phyloP scores from a whole-genome alignment of 2,329 filamentous ascomycete species.

The Colletotrichum limetticola region DNA sequence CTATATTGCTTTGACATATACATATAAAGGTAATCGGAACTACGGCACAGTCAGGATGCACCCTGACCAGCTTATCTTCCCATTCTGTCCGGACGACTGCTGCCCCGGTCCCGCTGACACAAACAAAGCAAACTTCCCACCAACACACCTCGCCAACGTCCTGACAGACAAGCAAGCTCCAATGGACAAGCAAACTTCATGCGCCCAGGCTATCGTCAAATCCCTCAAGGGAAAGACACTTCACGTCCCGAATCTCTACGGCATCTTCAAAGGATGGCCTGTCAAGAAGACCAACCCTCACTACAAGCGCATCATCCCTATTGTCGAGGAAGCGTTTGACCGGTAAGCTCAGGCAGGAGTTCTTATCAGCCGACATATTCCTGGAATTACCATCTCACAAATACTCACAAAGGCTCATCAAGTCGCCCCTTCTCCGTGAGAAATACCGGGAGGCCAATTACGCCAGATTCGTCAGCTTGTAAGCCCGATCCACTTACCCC shows the following conservation, averaged over 20 bases:
- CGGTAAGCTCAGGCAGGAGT: not conserved
- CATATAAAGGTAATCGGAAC: not conserved
- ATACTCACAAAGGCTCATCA: constrained; percentile 3
- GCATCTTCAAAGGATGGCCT: constrained; percentile 41
- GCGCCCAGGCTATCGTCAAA: constrained; percentile 31
- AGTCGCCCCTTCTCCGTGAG: constrained; percentile 1
- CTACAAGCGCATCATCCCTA: constrained; percentile 36
- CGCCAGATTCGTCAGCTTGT: constrained; percentile 29
- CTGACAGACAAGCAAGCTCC: not conserved
- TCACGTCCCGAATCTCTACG: constrained; percentile 40
- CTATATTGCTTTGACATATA: not conserved
- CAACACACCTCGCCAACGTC: not conserved
- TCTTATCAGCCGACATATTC: no score
- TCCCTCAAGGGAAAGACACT: constrained; percentile 43
- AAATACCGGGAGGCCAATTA: constrained; percentile 25
- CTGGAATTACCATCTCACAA: no score
- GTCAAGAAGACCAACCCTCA: constrained; percentile 37
- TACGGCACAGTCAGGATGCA: not conserved
- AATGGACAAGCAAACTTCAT: not conserved
- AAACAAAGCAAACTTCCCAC: not conserved
- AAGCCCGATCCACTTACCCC: not conserved
- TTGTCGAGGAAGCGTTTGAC: constrained; percentile 36
- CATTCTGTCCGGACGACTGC: not conserved
- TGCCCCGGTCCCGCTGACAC: not conserved
- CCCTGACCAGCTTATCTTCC: not conserved